These are phyloP conservation scores for Penicillium glabrum DNA, from an alignment of 2,329 filamentous ascomycete species.

Conservation along the genomic window DNA sequence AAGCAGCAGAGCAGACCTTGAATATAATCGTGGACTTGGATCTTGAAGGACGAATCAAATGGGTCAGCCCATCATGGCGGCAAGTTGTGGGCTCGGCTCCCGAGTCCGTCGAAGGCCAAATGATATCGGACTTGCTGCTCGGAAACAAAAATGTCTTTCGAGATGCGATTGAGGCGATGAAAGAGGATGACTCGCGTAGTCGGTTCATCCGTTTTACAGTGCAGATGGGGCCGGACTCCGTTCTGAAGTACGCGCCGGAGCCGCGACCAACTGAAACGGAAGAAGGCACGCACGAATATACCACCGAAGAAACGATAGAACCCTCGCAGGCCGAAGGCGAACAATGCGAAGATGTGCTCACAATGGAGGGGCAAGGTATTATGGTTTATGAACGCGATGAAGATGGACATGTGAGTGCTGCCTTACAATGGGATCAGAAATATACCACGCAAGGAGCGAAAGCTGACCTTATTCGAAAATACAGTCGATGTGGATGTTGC, in stretches of 20 bases:
- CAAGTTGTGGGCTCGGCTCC: slow-evolving; percentile 83
- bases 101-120: slow-evolving; percentile 70
- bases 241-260: slow-evolving; percentile 52
- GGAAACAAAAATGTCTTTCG: slow-evolving; percentile 79
- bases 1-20: slow-evolving; percentile 92
- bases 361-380: slow-evolving; percentile 94
- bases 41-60: slow-evolving; percentile 85
- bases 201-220: slow-evolving; percentile 83
- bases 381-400: slow-evolving; percentile 94
- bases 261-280: slow-evolving; percentile 25
- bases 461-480: slow-evolving; percentile 5
- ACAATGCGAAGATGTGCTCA: slow-evolving; percentile 57
- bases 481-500: slow-evolving; percentile 99
- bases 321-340: slow-evolving; percentile 42
- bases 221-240: slow-evolving; percentile 67
- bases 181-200: slow-evolving; percentile 88
- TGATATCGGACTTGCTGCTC: slow-evolving; percentile 77
- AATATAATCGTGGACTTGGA: slow-evolving; percentile 96
- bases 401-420: slow-evolving; percentile 75
- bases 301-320: slow-evolving; percentile 29
- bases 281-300: slow-evolving; percentile 5
- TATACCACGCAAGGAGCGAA: background rate
- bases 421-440: background rate
- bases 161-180: slow-evolving; percentile 83
- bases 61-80: slow-evolving; percentile 94